Percentiles rank a stretch among this genome's conserved stretches.
phyloP scores from a whole-genome alignment of 257 asterid genomes.

The Solanum bulbocastanum region DNA sequence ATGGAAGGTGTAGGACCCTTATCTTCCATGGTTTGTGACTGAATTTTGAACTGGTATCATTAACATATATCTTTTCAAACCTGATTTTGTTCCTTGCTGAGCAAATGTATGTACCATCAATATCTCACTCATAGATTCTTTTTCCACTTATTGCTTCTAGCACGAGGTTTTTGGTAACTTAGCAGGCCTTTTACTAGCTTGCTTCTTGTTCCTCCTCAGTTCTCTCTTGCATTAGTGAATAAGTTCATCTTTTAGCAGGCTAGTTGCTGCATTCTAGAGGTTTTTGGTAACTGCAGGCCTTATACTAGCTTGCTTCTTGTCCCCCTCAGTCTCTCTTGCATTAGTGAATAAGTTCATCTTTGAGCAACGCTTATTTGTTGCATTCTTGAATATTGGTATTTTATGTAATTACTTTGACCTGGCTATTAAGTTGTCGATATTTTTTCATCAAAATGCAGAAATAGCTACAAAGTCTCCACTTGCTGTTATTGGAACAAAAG shows the following conservation, averaged over 20 bases:
- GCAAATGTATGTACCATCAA: background rate
- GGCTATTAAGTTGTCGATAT: background rate
- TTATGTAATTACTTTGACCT: background rate
- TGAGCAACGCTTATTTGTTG: background rate
- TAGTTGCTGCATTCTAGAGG: background rate
- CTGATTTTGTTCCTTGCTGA: background rate
- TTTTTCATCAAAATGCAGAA: conserved; percentile 20
- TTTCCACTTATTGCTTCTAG: background rate
- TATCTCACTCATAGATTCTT: background rate
- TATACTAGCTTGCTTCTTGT: background rate
- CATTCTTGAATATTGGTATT: background rate
- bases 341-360: background rate
- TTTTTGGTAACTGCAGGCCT: background rate
- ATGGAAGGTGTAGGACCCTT: background rate
- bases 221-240: background rate
- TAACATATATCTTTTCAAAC: background rate
- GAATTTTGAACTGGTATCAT: background rate
- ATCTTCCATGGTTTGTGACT: background rate
- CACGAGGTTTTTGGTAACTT: no score
- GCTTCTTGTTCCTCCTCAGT: background rate
- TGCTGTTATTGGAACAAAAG: conserved; percentile 67
- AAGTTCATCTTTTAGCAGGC: background rate
- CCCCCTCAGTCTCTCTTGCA: background rate
- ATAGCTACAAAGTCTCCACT: conserved; percentile 70
- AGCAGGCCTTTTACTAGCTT: no score